These are phyloP conservation scores for Aaosphaeria arxii DNA, from an alignment of 2,329 filamentous ascomycete species.

Conservation along the genomic window DNA sequence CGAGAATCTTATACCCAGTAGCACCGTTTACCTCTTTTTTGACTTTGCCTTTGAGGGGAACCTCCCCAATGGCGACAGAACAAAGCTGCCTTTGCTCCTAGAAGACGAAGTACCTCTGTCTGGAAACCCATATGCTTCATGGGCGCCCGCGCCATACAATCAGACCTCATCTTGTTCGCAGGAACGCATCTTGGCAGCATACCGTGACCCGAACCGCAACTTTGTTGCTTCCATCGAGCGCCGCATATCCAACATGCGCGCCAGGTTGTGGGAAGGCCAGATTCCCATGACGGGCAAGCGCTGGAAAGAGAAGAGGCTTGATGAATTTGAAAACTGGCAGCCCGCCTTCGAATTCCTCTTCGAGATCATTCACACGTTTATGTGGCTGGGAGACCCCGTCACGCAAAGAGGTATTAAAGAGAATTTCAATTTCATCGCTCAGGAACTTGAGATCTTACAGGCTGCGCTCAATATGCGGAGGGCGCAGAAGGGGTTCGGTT, in stretches of 20 bases:
- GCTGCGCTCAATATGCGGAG: constrained; percentile 11
- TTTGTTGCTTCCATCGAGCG: no score
- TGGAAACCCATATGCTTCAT: no score
- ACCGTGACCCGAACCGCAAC: no score
- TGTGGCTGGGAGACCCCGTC: constrained; percentile 6
- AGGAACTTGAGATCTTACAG: constrained; percentile 11
- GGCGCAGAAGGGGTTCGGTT: constrained; percentile 5
- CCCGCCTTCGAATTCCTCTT: constrained; percentile 12
- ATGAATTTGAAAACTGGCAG: constrained; percentile 14
- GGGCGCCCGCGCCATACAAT: no score
- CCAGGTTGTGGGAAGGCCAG: constrained; percentile 14
- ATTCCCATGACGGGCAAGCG: constrained; percentile 13
- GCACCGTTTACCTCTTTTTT: no score
- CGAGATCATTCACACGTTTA: constrained; percentile 12
- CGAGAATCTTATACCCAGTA: no score
- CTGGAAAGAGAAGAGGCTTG: constrained; percentile 14
- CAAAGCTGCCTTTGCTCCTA: no score
- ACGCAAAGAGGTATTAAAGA: constrained; percentile 1
- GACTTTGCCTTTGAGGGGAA: no score
- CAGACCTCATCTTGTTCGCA: no score
- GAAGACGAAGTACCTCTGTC: no score
- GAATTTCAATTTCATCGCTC: constrained; percentile 9
- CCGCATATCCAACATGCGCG: constrained; percentile 8
- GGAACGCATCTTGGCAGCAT: no score
- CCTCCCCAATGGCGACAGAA: no score